Base-by-base conservation (phyloP, 768 basidiomycete species). In the Strobilomyces dryophilus region DNA sequence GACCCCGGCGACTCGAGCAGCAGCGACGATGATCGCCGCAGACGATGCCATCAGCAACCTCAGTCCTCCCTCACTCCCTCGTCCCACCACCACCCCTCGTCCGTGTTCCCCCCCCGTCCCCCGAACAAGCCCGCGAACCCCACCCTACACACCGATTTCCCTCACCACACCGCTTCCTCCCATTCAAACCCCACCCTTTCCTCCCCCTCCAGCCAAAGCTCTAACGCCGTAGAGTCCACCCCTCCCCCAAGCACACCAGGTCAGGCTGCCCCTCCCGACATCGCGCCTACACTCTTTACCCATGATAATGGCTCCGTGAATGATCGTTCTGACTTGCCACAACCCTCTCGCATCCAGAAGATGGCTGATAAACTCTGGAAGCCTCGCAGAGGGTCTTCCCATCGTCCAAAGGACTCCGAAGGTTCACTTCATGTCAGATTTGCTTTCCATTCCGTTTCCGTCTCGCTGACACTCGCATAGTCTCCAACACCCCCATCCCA, bases 191-290 rank as follows among this genome's bases (percentile, higher is more conserved):
- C 80, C 48, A 74, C 82, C 37, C 77, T 82, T 45, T 86, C 84
- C 15, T 88, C 87, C 4, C 84, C 88, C 18, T 87, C 84, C 49
- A 83, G 78, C 61, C 78, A 82, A 44, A 80, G 79, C 61, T 89
- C 87, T 44, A 74, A 71, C 57, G 76, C 75, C 37, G 77, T 81
- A 45, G 84, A 85, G 55, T 79, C 83, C 4, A 83, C 85, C n/a
- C 85, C 87, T 52, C 85, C 86, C 5, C 85, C 85, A 26, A 79
- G 76, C 61, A 85, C 86, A 11, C 84, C 86, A 12, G 79, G 76
- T 45, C 73, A 80, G 58, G 71, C 71, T 29, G 71, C 65, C 17
- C 79, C 74, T 47, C 72, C 76, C 21, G 74, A 69, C 41, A 56
- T 73, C 37, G 75, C 74, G 56, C 60, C 76, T 31, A 45, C 71